Evolutionary conservation across 2,329 filamentous ascomycete species (phyloP).

Genomic region (Neopestalotiopsis sp.): DNA sequence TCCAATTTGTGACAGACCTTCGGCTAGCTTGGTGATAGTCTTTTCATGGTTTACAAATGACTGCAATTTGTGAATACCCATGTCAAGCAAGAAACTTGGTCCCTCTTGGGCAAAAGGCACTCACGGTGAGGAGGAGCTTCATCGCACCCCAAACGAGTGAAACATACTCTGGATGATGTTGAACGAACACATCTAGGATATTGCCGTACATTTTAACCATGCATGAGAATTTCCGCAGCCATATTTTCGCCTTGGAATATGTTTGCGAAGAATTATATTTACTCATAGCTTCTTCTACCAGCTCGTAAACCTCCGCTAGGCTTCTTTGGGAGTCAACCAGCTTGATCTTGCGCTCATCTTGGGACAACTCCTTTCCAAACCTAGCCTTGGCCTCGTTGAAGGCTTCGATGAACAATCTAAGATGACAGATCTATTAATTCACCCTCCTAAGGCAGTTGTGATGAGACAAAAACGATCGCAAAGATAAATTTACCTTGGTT

Average conservation of each 20-base stretch:
- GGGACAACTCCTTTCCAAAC: neutral
- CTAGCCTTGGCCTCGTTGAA: neutral
- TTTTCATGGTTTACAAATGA: neutral
- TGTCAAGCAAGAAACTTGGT: neutral
- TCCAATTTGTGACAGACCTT: neutral
- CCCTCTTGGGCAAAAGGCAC: neutral
- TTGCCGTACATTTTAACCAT: neutral
- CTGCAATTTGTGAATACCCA: neutral
- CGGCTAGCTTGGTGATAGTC: neutral
- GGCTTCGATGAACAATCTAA: neutral
- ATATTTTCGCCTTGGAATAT: neutral
- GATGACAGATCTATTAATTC: too few species aligned
- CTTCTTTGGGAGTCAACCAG: neutral
- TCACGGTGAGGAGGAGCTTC: constrained; percentile 18
- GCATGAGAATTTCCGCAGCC: neutral
- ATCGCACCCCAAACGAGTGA: constrained; percentile 16
- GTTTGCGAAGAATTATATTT: neutral
- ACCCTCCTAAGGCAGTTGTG: too few species aligned
- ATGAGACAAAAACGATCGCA: too few species aligned
- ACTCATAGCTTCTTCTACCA: neutral
- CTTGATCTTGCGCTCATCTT: neutral
- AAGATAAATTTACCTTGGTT: too few species aligned
- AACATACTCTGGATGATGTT: constrained; percentile 17
- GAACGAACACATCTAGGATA: constrained; percentile 12
- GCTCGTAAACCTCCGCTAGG: neutral